These are phyloP conservation scores for Botrytis tulipae DNA, from an alignment of 2,329 filamentous ascomycete species.

Conservation along the genomic window DNA sequence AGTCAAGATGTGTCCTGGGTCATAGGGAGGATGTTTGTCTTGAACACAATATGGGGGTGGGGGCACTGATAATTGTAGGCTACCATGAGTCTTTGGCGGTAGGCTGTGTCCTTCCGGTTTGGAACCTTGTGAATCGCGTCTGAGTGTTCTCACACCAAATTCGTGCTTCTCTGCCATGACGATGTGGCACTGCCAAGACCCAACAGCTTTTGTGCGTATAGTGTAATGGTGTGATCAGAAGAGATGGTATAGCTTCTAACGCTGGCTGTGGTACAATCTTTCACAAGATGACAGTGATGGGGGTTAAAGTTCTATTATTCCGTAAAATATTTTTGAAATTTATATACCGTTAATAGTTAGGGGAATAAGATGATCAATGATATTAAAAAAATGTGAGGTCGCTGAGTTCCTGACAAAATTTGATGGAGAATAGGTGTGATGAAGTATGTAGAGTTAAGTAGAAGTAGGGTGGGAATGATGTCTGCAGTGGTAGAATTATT, in stretches of 20 bases:
- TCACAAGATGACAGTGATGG: background rate
- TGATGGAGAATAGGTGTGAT: background rate
- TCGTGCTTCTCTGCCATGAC: background rate
- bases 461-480: background rate
- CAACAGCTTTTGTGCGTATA: background rate
- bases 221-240: background rate
- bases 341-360: background rate
- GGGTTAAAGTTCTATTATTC: background rate
- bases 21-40: background rate
- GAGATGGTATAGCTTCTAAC: background rate
- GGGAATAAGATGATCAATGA: background rate
- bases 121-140: background rate
- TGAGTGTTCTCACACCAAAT: constrained; percentile 6
- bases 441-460: background rate
- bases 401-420: background rate
- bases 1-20: background rate
- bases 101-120: background rate
- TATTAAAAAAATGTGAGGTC: background rate
- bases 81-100: background rate
- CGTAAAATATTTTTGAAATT: background rate
- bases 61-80: background rate
- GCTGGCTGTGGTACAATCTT: background rate
- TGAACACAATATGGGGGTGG: background rate
- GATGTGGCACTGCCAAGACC: background rate
- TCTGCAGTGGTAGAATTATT: background rate